Evolutionary conservation across 2,329 filamentous ascomycete species (phyloP).

Genomic region (Clarireedia hainanense): DNA sequence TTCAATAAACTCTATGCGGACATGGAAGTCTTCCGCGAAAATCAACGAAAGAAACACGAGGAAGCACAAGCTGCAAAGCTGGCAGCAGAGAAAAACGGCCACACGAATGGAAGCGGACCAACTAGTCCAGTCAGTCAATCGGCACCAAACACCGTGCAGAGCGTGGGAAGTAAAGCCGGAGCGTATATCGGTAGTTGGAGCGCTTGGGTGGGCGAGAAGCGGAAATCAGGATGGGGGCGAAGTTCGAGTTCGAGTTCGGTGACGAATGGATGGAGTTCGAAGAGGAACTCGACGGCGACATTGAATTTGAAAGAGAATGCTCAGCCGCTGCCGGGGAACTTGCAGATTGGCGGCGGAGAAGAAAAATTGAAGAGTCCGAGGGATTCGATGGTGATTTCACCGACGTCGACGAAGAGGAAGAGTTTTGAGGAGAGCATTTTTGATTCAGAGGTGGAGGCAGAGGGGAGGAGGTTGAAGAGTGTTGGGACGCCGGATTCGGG

Average conservation of each 20-base stretch:
- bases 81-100: conserved; percentile 20
- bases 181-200: conserved; percentile 64
- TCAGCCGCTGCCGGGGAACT: conserved; percentile 9
- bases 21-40: conserved; percentile 73
- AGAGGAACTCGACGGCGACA: conserved; percentile 9
- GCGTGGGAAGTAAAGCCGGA: conserved; percentile 48
- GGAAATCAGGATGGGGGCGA: conserved; percentile 39
- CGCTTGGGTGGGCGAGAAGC: conserved; percentile 67
- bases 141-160: conserved; percentile 39
- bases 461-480: background rate
- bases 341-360: conserved; percentile 17
- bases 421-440: conserved; percentile 28
- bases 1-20: conserved; percentile 88
- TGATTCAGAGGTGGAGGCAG: conserved; percentile 22
- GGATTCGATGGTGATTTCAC: background rate
- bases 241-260: conserved; percentile 69
- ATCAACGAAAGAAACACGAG: conserved; percentile 58
- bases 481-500: background rate
- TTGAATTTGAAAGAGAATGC: conserved; percentile 19
- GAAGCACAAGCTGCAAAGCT: conserved; percentile 34
- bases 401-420: conserved; percentile 11
- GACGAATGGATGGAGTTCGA: conserved; percentile 40
- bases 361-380: conserved; percentile 27
- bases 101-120: conserved; percentile 4
- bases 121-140: conserved; percentile 15